phyloP scores from a whole-genome alignment of 495 filamentous ascomycete genomes.

The Neurospora sp. region DNA sequence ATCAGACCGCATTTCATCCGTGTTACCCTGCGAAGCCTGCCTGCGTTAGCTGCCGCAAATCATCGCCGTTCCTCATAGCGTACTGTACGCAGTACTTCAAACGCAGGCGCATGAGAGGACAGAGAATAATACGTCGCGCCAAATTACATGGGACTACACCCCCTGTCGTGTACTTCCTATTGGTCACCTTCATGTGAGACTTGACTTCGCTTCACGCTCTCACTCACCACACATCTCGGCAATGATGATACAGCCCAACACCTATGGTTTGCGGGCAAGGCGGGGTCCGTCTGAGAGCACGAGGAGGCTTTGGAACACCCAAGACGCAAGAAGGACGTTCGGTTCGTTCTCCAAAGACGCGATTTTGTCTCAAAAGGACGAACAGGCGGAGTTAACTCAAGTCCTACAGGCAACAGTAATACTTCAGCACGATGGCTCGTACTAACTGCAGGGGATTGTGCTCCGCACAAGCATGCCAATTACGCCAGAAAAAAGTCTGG shows the following conservation, averaged over 20 bases:
- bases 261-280: slow-evolving; percentile 18
- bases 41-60: slow-evolving; percentile 1
- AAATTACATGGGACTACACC: slow-evolving; percentile 32
- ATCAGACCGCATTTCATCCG: neutral
- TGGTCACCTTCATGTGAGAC: slow-evolving; percentile 24
- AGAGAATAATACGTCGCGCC: neutral
- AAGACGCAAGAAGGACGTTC: neutral
- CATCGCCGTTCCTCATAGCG: slow-evolving; percentile 1
- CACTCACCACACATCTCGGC: slow-evolving; percentile 25
- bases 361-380: slow-evolving; percentile 4
- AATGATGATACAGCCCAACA: slow-evolving; percentile 16
- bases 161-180: slow-evolving; percentile 26
- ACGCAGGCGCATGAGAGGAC: neutral
- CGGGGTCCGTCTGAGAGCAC: slow-evolving; percentile 17
- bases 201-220: slow-evolving; percentile 19
- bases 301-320: slow-evolving; percentile 7
- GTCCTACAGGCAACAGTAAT: neutral
- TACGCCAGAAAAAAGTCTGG: neutral
- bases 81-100: neutral
- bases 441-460: neutral
- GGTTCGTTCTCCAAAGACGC: neutral
- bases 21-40: neutral
- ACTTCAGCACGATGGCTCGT: neutral
- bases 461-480: neutral
- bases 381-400: neutral